Evolutionary conservation across 805 yeast species (phyloP).

Genomic region (Priceomyces castillae): DNA sequence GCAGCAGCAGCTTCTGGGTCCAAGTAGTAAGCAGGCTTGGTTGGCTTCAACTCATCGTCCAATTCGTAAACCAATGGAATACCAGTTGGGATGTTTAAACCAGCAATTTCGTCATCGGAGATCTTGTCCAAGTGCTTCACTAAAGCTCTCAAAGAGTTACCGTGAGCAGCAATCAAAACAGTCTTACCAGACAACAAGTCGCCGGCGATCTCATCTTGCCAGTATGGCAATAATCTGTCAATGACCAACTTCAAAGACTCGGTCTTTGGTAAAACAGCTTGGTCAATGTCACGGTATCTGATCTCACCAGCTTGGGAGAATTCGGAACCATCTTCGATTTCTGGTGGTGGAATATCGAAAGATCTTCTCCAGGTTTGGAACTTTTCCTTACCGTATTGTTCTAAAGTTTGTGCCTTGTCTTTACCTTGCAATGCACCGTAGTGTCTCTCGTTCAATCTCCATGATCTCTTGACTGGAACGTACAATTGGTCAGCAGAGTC

Average conservation of each 20-base stretch:
- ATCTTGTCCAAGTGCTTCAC: conserved; percentile 94
- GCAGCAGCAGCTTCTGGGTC: conserved; percentile 99
- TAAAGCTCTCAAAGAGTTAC: conserved; percentile 95
- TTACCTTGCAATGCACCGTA: conserved; percentile 99
- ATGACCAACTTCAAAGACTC: conserved; percentile 93
- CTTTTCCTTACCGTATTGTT: conserved; percentile 83
- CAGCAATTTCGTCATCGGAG: conserved; percentile 89
- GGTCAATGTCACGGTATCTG: conserved; percentile 83
- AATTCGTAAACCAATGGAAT: conserved; percentile 96
- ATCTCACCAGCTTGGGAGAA: conserved; percentile 83
- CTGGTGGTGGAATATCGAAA: conserved; percentile 94
- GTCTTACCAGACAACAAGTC: conserved; percentile 85
- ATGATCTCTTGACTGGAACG: conserved; percentile 89
- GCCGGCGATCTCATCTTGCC: conserved; percentile 87
- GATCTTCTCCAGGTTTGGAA: conserved; percentile 98
- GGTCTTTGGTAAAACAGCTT: conserved; percentile 84
- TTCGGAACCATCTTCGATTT: conserved; percentile 70
- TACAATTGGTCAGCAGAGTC: conserved; percentile 84
- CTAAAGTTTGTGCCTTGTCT: conserved; percentile 92
- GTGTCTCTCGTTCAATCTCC: conserved; percentile 99
- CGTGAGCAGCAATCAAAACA: conserved; percentile 94
- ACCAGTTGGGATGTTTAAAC: conserved; percentile 97
- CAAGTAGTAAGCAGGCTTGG: conserved; percentile 91
- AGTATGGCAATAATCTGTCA: conserved; percentile 95
- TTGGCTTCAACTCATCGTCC: conserved; percentile 81